Conservation (phyloP, 2,329 filamentous ascomycete genomes). For the Penicillium frequentans region DNA sequence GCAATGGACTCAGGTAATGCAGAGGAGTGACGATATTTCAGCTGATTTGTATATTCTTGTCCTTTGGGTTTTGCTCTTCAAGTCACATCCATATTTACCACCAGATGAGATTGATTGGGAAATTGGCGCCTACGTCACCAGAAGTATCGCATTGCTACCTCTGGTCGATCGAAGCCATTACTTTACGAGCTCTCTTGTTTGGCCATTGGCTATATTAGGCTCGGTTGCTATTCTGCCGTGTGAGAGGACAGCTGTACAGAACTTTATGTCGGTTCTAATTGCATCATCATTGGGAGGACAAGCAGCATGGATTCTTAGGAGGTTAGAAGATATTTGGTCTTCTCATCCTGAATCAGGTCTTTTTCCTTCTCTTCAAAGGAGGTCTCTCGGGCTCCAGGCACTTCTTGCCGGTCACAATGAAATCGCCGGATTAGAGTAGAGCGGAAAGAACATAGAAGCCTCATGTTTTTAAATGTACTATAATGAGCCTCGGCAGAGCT, state of each 20-base stretch:
- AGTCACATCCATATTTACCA: not conserved
- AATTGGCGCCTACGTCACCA: not conserved
- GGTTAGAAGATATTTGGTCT: not conserved
- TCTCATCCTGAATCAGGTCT: no score
- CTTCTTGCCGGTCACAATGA: not conserved
- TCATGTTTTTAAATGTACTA: not conserved
- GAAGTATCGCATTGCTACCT: not conserved
- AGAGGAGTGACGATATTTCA: not conserved
- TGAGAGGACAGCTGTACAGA: not conserved
- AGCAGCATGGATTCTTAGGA: constrained; percentile 1
- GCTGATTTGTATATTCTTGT: constrained; percentile 1
- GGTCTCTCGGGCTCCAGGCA: not conserved
- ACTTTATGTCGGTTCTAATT: constrained; percentile 45
- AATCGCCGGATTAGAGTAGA: not conserved
- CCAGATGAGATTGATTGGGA: not conserved
- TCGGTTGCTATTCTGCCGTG: not conserved
- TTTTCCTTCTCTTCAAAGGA: not conserved
- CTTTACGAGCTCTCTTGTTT: constrained; percentile 8
- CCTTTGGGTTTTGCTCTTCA: constrained; percentile 6
- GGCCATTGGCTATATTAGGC: constrained; percentile 10
- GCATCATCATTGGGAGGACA: constrained; percentile 12
- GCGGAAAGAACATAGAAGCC: no score
- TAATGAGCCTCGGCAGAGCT: not conserved
- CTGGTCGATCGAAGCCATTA: not conserved
- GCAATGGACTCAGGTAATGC: not conserved